A percentile compares a stretch with the other conserved stretches of the same genome.
phyloP scores from a whole-genome alignment of 179 eudicot genomes.

The Silene coronaria region DNA sequence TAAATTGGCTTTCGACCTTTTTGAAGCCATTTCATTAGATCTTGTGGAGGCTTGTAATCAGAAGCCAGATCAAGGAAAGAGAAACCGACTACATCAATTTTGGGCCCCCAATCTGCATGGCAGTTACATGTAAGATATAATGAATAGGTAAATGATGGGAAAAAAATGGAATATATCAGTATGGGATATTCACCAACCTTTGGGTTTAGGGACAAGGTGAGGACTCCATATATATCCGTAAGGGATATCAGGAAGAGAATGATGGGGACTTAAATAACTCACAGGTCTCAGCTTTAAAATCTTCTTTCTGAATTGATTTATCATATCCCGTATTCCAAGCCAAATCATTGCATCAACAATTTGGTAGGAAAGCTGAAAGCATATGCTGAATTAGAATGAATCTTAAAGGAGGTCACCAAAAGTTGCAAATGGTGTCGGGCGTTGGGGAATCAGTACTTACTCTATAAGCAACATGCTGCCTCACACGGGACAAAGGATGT shows the following conservation, averaged over 20 bases:
- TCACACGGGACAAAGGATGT: constrained; percentile 83
- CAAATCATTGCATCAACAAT: constrained; percentile 73
- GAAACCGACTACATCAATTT: constrained; percentile 87
- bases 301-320: constrained; percentile 82
- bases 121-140: constrained; percentile 4
- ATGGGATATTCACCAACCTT: constrained; percentile 37
- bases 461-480: constrained; percentile 60
- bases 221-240: constrained; percentile 93
- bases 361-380: constrained; percentile 75
- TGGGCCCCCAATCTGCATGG: constrained; percentile 87
- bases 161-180: neutral
- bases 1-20: constrained; percentile 70
- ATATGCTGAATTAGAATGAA: constrained; percentile 8
- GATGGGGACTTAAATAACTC: constrained; percentile 59
- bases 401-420: neutral
- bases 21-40: constrained; percentile 64
- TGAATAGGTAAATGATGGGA: neutral
- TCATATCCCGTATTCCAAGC: constrained; percentile 82
- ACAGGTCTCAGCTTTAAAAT: constrained; percentile 64
- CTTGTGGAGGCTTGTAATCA: constrained; percentile 65
- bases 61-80: constrained; percentile 91
- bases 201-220: constrained; percentile 87
- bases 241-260: constrained; percentile 55
- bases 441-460: constrained; percentile 29
- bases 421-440: neutral